Evolutionary conservation across 2,329 filamentous ascomycete genomes (phyloP), one percentile per base, ranked within the genome.

Genomic region (Aspergillus luchuensis): DNA sequence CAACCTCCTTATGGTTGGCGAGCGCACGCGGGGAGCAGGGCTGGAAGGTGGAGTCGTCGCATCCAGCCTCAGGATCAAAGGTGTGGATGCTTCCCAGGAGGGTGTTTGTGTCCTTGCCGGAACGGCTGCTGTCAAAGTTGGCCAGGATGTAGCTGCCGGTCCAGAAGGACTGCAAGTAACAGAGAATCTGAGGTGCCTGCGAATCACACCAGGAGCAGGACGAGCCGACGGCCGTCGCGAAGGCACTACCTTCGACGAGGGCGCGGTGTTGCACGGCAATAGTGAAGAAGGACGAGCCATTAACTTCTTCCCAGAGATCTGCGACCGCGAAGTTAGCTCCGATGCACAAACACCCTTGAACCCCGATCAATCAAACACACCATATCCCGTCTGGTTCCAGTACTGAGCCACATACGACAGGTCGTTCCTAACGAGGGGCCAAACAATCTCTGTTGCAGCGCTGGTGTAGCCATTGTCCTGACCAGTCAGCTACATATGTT

Each of bases 251-350:
- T 76, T 78, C 71, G 1, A 82, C 75, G 63, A 83, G 71, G 68
- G 87, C 83, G 66, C 91, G 86, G 72, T 94, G 87, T 62, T 90
- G 86, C 43, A 84, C 83, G 3, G 87, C 85, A 33, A 87, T 78
- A 1, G 91, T 95, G 76, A 94, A 96, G 80, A 93, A 95, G 0
- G 90, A 92, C 21, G 85, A 88, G 43, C 90, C 89, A 23, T 81
- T 79, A 13, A 93, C 85, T 73, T 95, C 91, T 73, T 95, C 91
- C 91, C 91, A 95, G 3, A 96, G 82, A 73, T 96, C 72, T 72
- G 25, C 49, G 15, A 5, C 4, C n/a, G 3, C 6, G 6, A 7
- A 7, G 61, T 28, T 15, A 57, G 56, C 47, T n/a, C 21, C 11
- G 6, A n/a, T 51, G 23, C 2, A 19, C n/a, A 36, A 28, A 28